A percentile compares a stretch with the other conserved stretches of the same genome.
Conservation (phyloP, 805 yeast genomes). For the Suhomyces pyralidae region DNA sequence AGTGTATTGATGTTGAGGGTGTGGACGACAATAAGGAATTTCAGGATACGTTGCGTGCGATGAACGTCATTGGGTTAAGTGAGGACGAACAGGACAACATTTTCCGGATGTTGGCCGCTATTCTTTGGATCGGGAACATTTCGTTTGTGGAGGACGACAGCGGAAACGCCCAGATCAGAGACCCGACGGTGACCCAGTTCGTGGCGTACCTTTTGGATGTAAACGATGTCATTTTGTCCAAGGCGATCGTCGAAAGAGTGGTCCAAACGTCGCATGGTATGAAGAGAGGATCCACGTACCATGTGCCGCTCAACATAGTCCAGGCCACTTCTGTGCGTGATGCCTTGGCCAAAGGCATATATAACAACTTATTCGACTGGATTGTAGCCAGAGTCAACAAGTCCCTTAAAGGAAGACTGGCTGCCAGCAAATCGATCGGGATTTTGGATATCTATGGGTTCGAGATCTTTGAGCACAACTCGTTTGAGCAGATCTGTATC, state of each 20-base stretch:
- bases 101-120: constrained; percentile 77
- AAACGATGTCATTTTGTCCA: constrained; percentile 59
- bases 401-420: constrained; percentile 54
- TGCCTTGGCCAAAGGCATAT: constrained; percentile 91
- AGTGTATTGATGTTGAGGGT: constrained; percentile 82
- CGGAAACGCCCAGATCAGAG: constrained; percentile 81
- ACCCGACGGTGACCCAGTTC: constrained; percentile 87
- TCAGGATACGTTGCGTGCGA: constrained; percentile 77
- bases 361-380: constrained; percentile 93
- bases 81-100: constrained; percentile 87
- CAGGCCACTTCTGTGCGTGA: constrained; percentile 96
- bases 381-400: constrained; percentile 86
- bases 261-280: constrained; percentile 89
- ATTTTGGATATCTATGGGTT: constrained; percentile 94
- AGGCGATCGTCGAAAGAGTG: constrained; percentile 72
- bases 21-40: constrained; percentile 82
- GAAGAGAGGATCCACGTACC: constrained; percentile 89
- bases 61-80: constrained; percentile 80
- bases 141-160: constrained; percentile 81
- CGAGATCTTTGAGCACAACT: constrained; percentile 91
- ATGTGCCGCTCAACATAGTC: constrained; percentile 84
- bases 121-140: constrained; percentile 93
- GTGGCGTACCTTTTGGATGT: constrained; percentile 90
- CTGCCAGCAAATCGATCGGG: constrained; percentile 70
- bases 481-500: constrained; percentile 93